Evolutionary conservation across 345 rosid species (phyloP).

Genomic region (Gossypioides kirkii): DNA sequence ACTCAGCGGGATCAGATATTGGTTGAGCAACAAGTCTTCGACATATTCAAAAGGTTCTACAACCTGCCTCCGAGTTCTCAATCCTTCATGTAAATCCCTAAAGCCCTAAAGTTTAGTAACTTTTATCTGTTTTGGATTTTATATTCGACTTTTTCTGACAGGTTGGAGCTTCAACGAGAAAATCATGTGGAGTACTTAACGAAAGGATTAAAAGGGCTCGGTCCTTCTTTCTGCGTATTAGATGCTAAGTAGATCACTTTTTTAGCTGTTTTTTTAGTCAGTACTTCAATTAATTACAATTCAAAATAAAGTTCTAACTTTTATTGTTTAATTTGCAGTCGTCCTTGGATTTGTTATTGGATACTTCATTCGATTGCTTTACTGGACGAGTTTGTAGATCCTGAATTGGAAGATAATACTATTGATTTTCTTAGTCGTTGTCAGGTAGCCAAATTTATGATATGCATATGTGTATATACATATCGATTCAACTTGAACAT

Average conservation of each 20-base stretch:
- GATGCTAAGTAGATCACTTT: slow-evolving; percentile 59
- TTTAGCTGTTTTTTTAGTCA: not conserved
- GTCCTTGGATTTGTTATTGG: slow-evolving; percentile 99
- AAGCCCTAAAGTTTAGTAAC: not conserved
- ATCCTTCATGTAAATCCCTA: slow-evolving; percentile 39
- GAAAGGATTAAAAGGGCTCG: slow-evolving; percentile 55
- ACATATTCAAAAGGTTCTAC: slow-evolving; percentile 47
- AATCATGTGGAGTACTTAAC: slow-evolving; percentile 69
- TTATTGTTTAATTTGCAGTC: slow-evolving; percentile 36
- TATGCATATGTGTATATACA: not conserved
- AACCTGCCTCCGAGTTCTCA: slow-evolving; percentile 40
- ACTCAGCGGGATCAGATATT: slow-evolving; percentile 61
- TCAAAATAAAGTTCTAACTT: too few relatives aligned
- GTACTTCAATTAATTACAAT: slow-evolving; percentile 1
- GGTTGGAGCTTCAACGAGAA: slow-evolving; percentile 78
- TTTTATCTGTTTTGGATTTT: not conserved
- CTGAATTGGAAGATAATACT: slow-evolving; percentile 42
- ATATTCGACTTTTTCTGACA: slow-evolving; percentile 12
- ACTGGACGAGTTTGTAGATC: slow-evolving; percentile 65
- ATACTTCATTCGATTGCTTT: slow-evolving; percentile 82
- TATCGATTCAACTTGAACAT: too few relatives aligned
- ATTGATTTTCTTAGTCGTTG: slow-evolving; percentile 74
- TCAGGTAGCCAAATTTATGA: slow-evolving; percentile 45
- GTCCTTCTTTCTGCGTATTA: slow-evolving; percentile 54
- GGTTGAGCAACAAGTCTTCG: slow-evolving; percentile 56